phyloP scores from a whole-genome alignment of 1,284 basidiomycete genomes.

The Apiotrichum brassicae region DNA sequence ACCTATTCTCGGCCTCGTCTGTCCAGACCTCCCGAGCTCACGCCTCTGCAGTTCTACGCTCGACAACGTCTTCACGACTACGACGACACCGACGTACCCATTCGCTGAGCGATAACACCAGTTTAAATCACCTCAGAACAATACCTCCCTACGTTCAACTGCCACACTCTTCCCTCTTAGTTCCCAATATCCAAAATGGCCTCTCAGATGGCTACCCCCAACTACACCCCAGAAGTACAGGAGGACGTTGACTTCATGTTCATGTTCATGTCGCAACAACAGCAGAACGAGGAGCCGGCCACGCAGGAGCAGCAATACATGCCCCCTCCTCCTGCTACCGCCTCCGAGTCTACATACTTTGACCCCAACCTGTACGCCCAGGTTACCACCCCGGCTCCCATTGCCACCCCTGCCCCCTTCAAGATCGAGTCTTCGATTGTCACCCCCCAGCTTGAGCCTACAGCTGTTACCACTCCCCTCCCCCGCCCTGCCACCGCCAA shows the following conservation, averaged over 20 bases:
- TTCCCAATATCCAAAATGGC: neutral
- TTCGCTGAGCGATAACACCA: no score
- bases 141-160: no score
- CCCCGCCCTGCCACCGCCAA: neutral
- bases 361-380: conserved; percentile 7
- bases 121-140: no score
- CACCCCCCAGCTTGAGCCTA: neutral
- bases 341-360: conserved; percentile 8
- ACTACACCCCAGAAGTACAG: conserved; percentile 8
- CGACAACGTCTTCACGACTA: no score
- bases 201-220: conserved; percentile 7
- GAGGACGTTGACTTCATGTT: conserved; percentile 22
- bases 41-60: no score
- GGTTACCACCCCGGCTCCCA: neutral
- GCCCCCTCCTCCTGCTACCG: neutral
- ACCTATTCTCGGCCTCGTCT: no score
- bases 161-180: no score
- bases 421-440: neutral
- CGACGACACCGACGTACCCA: no score
- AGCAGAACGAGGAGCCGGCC: neutral
- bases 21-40: no score
- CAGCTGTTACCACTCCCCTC: conserved; percentile 1
- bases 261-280: conserved; percentile 19
- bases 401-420: neutral
- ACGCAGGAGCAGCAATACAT: neutral